These are phyloP conservation scores for Porogramme epimiltina DNA, from an alignment of 1,284 basidiomycete genomes.

Conservation along the genomic window DNA sequence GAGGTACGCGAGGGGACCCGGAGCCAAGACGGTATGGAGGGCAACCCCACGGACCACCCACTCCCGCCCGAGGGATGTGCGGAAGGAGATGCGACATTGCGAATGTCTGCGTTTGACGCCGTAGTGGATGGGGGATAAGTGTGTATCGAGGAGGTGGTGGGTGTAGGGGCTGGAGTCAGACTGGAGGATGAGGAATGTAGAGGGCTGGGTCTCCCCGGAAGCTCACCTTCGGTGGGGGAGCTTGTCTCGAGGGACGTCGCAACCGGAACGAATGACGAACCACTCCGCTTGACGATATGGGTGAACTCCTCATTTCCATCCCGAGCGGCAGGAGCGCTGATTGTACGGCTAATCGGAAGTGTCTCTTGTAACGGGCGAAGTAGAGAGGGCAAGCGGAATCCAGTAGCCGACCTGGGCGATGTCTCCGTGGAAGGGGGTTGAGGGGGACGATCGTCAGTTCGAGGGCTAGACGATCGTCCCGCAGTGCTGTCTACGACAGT, in stretches of 20 bases:
- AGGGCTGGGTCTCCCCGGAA: conserved; percentile 16
- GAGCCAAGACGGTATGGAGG: conserved; percentile 68
- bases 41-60: conserved; percentile 31
- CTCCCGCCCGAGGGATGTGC: neutral
- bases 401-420: conserved; percentile 32
- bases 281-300: conserved; percentile 57
- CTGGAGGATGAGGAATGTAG: conserved; percentile 23
- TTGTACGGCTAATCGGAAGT: conserved; percentile 37
- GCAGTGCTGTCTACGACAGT: conserved; percentile 68
- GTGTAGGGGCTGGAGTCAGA: conserved; percentile 24
- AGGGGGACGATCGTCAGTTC: conserved; percentile 40
- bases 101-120: conserved; percentile 42
- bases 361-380: conserved; percentile 65
- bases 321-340: conserved; percentile 33
- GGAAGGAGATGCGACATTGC: conserved; percentile 36
- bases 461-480: conserved; percentile 38
- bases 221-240: conserved; percentile 25
- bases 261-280: conserved; percentile 62
- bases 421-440: conserved; percentile 24
- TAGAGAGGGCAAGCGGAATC: conserved; percentile 61
- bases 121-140: conserved; percentile 78
- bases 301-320: conserved; percentile 64
- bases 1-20: conserved; percentile 50
- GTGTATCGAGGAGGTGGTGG: conserved; percentile 40
- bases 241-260: conserved; percentile 39